Evolutionary conservation across 2,329 filamentous ascomycete species (phyloP).

Genomic region (Aspergillus unguis): DNA sequence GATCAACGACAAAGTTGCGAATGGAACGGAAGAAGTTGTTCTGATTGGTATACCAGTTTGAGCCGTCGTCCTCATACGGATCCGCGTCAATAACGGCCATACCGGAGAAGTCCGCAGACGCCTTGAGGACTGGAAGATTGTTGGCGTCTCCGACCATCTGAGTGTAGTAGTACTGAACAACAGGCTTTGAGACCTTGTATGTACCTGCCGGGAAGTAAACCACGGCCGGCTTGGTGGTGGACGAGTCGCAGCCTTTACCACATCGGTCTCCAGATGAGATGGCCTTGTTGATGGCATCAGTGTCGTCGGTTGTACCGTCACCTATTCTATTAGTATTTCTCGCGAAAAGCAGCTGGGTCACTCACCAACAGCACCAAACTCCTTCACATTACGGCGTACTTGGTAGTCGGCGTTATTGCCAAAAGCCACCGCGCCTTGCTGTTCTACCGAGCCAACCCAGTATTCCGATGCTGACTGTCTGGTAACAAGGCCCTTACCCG

Average conservation of each 20-base stretch:
- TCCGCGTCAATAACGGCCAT: conserved; percentile 89
- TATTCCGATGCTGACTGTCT: conserved; percentile 49
- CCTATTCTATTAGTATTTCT: conserved; percentile 38
- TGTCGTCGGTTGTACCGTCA: conserved; percentile 74
- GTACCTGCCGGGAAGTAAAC: conserved; percentile 90
- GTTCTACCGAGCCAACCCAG: conserved; percentile 69
- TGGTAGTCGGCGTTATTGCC: conserved; percentile 58
- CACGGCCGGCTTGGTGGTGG: conserved; percentile 76
- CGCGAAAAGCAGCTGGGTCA: conserved; percentile 27
- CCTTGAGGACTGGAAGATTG: conserved; percentile 71
- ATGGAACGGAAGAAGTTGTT: conserved; percentile 80
- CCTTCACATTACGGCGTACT: conserved; percentile 72
- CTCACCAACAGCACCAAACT: conserved; percentile 69
- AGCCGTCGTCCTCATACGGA: conserved; percentile 68
- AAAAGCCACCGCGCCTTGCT: conserved; percentile 67
- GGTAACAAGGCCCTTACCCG: conserved; percentile 15
- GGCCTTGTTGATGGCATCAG: conserved; percentile 79
- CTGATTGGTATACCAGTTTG: conserved; percentile 77
- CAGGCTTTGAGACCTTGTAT: conserved; percentile 74
- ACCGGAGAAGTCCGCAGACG: conserved; percentile 67
- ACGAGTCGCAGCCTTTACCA: conserved; percentile 75
- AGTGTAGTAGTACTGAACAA: conserved; percentile 88
- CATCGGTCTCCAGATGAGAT: conserved; percentile 77
- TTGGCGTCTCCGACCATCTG: conserved; percentile 82
- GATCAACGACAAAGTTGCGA: conserved; percentile 76